Evolutionary conservation across 2,329 filamentous ascomycete genomes (phyloP).

Genomic region (Magnaporthiopsis rhizophila): DNA sequence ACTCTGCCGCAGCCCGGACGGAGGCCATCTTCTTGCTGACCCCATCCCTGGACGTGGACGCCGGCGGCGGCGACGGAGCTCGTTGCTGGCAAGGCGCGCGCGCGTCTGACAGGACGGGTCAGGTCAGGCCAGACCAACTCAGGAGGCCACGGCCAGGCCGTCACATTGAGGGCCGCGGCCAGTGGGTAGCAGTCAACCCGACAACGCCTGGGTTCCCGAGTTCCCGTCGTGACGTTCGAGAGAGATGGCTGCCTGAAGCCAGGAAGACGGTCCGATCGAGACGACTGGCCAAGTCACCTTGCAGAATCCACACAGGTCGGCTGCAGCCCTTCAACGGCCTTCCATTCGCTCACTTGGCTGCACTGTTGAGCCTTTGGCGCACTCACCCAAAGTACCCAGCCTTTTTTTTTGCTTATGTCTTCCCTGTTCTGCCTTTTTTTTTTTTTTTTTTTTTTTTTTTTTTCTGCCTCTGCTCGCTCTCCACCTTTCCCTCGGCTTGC

Average conservation of each 20-base stretch:
- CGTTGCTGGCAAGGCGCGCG: background rate
- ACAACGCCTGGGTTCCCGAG: background rate
- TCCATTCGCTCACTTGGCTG: background rate
- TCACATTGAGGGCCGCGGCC: background rate
- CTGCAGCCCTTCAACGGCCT: background rate
- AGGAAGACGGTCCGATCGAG: background rate
- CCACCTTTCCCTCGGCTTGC: background rate
- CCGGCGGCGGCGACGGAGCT: background rate
- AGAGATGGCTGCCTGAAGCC: background rate
- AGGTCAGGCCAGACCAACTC: background rate
- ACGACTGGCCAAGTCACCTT: slow-evolving; percentile 5
- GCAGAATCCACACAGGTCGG: background rate
- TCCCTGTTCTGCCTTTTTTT: background rate
- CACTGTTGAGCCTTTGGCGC: background rate
- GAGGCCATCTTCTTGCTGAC: background rate
- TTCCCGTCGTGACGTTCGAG: background rate
- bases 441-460: background rate
- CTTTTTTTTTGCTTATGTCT: background rate
- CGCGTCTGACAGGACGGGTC: background rate
- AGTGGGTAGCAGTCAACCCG: background rate
- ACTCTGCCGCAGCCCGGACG: background rate
- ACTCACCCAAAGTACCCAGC: background rate
- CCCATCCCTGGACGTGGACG: background rate
- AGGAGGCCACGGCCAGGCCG: background rate
- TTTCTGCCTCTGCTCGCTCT: background rate